Conservation (phyloP, 116 monocot genomes). For the Iris pallida region DNA sequence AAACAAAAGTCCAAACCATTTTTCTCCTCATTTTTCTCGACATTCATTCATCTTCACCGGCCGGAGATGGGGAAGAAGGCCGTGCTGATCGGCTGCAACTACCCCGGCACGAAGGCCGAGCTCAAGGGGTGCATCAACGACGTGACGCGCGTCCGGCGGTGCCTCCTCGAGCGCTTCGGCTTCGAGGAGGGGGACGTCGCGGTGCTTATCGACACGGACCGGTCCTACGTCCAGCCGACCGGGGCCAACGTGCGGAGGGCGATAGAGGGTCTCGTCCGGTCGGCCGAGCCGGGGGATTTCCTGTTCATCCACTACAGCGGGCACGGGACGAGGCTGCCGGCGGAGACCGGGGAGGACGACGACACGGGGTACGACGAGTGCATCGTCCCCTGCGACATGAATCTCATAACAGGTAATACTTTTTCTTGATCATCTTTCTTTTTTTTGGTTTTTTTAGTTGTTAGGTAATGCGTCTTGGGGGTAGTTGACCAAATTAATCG, state of each 20-base stretch:
- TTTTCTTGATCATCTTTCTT: too few species aligned
- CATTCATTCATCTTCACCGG: not conserved
- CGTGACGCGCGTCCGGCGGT: conserved; percentile 7
- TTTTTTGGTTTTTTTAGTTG: too few species aligned
- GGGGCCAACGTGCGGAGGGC: conserved; percentile 8
- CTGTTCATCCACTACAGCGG: conserved; percentile 21
- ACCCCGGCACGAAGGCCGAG: conserved; percentile 17
- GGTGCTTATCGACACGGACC: conserved; percentile 8
- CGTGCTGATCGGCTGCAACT: conserved; percentile 19
- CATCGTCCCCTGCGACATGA: conserved; percentile 34
- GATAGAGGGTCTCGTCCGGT: not conserved
- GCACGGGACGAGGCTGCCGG: conserved; percentile 7
- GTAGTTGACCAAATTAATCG: too few species aligned
- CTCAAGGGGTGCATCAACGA: conserved; percentile 14
- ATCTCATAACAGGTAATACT: conserved; percentile 23
- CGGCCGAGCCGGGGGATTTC: conserved; percentile 8
- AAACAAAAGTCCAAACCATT: not conserved
- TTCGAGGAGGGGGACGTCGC: conserved; percentile 9
- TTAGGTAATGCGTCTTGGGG: too few species aligned
- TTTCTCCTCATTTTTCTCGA: not conserved
- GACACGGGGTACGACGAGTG: conserved; percentile 28
- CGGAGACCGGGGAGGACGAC: conserved; percentile 21
- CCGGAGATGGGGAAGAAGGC: conserved; percentile 12
- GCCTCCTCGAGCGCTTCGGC: conserved; percentile 15
- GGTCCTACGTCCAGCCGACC: conserved; percentile 8